A percentile compares a stretch with the other conserved stretches of the same genome.
phyloP scores from a whole-genome alignment of 306 rosid genomes.

The Acacia confusa region DNA sequence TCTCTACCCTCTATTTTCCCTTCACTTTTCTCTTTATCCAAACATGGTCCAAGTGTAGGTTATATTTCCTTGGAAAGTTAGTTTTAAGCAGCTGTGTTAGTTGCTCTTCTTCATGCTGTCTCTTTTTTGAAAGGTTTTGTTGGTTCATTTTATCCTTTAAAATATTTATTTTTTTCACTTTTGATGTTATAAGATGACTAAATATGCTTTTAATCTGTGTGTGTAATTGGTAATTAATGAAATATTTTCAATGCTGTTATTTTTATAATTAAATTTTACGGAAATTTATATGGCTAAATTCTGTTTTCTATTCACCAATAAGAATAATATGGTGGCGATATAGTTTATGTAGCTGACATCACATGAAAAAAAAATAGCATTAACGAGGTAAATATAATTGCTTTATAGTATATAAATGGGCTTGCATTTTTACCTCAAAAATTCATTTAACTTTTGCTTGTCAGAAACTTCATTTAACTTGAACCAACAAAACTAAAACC shows the following conservation, averaged over 20 bases:
- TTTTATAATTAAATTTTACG: not conserved
- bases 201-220: not conserved
- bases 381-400: not conserved
- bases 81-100: not conserved
- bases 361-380: not conserved
- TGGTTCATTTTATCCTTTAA: not conserved
- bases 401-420: not conserved
- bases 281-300: not conserved
- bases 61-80: slow-evolving; percentile 16
- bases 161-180: not conserved
- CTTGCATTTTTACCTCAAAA: not conserved
- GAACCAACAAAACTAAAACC: too few relatives aligned
- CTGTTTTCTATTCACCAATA: not conserved
- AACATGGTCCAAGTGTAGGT: slow-evolving; percentile 15
- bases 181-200: not conserved
- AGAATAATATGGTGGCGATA: not conserved
- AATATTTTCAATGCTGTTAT: not conserved
- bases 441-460: too few relatives aligned
- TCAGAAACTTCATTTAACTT: too few relatives aligned
- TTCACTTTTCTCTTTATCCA: too few relatives aligned
- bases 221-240: not conserved
- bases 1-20: too few relatives aligned
- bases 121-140: too few relatives aligned
- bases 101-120: not conserved
- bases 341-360: not conserved